Conservation (phyloP, 1,139 yeast genomes). For the Hyphopichia khmerensis region DNA sequence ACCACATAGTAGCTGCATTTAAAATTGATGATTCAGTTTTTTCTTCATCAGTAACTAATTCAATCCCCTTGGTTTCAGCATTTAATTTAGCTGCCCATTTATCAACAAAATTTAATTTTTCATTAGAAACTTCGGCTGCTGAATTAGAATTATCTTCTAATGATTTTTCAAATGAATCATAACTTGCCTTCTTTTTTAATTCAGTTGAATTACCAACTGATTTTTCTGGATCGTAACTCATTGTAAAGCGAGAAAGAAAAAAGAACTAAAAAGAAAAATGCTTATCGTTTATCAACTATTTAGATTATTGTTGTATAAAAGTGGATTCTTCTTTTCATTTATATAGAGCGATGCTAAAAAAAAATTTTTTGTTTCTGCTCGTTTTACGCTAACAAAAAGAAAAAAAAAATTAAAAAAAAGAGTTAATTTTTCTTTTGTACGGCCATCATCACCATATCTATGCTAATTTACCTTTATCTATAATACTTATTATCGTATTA, state of each 20-base stretch:
- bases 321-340: too few relatives aligned
- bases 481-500: too few relatives aligned
- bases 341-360: too few relatives aligned
- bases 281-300: too few relatives aligned
- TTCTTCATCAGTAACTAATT: slow-evolving; percentile 25
- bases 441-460: too few relatives aligned
- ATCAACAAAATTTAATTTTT: slow-evolving; percentile 12
- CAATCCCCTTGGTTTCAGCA: slow-evolving; percentile 67
- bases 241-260: not conserved
- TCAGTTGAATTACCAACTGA: slow-evolving; percentile 1
- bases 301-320: too few relatives aligned
- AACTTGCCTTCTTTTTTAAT: slow-evolving; percentile 15
- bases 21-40: slow-evolving; percentile 35
- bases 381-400: too few relatives aligned
- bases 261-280: not conserved
- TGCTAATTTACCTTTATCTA: too few relatives aligned
- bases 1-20: slow-evolving; percentile 88
- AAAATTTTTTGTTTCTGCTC: too few relatives aligned
- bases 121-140: slow-evolving; percentile 18
- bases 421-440: too few relatives aligned
- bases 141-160: slow-evolving; percentile 20
- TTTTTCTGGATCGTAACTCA: slow-evolving; percentile 3
- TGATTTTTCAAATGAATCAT: slow-evolving; percentile 25
- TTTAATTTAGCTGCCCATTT: slow-evolving; percentile 35
- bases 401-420: too few relatives aligned